A percentile compares a stretch with the other conserved stretches of the same genome.
These are phyloP conservation scores for Volvox reticuliferus DNA, from an alignment of 139 green algal species.

Conservation along the genomic window DNA sequence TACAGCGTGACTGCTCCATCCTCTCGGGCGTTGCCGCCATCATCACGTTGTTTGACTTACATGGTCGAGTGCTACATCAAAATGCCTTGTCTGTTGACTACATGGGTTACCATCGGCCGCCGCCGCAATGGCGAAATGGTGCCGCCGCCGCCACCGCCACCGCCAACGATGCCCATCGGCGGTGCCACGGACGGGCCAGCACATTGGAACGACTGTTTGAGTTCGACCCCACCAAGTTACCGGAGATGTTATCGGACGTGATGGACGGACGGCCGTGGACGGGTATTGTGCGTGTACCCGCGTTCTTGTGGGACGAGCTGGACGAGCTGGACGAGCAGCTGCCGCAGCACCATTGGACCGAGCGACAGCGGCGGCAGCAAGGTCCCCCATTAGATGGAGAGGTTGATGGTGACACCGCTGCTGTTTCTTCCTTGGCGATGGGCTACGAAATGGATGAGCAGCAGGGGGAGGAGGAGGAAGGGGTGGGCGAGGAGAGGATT, in stretches of 20 bases:
- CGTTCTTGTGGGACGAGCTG: background rate
- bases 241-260: background rate
- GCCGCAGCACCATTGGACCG: background rate
- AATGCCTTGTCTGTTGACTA: slow-evolving; percentile 25
- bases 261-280: background rate
- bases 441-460: no score
- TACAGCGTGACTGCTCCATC: slow-evolving; percentile 47
- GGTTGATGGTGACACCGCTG: background rate
- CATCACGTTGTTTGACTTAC: slow-evolving; percentile 31
- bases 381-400: background rate
- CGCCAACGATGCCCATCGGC: no score
- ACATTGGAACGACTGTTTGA: slow-evolving; percentile 4
- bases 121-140: background rate
- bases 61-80: slow-evolving; percentile 16
- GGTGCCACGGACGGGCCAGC: background rate
- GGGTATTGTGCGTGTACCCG: slow-evolving; percentile 29
- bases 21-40: slow-evolving; percentile 24
- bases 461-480: no score
- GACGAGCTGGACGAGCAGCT: slow-evolving; percentile 2
- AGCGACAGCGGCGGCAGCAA: background rate
- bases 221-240: background rate
- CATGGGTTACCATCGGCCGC: slow-evolving; percentile 13
- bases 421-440: background rate
- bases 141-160: background rate
- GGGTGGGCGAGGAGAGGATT: no score